Conservation (phyloP, 169 alveolate species). For the Eimeria falciformis region DNA sequence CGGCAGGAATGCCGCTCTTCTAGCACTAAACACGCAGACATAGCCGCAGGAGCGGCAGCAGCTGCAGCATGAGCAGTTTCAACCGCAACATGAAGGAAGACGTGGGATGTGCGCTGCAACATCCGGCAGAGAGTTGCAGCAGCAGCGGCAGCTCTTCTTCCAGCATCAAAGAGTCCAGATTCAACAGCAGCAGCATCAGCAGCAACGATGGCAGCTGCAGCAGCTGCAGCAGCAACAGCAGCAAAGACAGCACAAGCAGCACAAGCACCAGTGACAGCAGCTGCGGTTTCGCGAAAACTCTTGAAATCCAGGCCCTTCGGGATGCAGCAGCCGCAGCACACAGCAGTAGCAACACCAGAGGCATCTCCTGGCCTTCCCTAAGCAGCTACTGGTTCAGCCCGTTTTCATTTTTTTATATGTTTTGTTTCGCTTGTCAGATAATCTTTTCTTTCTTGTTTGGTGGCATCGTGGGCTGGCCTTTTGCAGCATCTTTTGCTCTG, state of each 20-base stretch:
- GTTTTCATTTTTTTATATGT: background rate
- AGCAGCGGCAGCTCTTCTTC: constrained; percentile 14
- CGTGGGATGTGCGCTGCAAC: background rate
- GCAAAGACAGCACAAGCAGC: background rate
- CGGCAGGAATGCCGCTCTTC: background rate
- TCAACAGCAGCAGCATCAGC: background rate
- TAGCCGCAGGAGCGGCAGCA: background rate
- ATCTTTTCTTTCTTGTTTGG: background rate
- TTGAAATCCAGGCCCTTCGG: background rate
- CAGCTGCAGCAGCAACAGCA: background rate
- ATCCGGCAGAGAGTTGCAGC: background rate
- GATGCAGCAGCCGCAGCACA: constrained; percentile 20
- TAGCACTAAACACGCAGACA: background rate
- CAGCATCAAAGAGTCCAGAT: constrained; percentile 23
- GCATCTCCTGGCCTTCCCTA: constrained; percentile 13
- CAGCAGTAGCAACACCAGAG: background rate
- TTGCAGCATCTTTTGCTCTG: constrained; percentile 22
- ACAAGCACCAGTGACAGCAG: background rate
- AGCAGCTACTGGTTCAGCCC: constrained; percentile 29
- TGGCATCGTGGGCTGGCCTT: constrained; percentile 16
- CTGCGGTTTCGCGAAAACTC: background rate
- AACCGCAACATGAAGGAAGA: background rate
- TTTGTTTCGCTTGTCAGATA: background rate
- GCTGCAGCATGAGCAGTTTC: background rate
- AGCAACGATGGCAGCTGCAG: background rate